Percentiles rank a stretch among this genome's conserved stretches.
Conservation (phyloP, 2,329 filamentous ascomycete species). For the Penicillium sp. region DNA sequence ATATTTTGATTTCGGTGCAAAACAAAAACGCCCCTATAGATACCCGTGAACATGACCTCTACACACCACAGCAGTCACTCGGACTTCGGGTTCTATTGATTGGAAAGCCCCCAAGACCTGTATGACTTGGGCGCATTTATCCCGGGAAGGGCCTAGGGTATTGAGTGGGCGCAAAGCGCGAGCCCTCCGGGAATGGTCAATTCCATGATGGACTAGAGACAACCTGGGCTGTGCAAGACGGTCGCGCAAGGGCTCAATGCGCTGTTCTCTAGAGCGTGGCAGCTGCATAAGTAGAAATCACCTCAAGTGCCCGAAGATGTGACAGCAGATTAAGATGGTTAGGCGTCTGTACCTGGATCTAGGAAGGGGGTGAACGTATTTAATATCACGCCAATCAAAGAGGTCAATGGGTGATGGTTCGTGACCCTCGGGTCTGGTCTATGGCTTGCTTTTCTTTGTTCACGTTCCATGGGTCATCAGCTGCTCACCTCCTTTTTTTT, state of each 20-base stretch:
- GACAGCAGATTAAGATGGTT: constrained; percentile 32
- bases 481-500: background rate
- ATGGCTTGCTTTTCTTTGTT: constrained; percentile 11
- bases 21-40: background rate
- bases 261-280: constrained; percentile 37
- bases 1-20: background rate
- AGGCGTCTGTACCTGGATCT: constrained; percentile 31
- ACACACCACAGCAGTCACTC: constrained; percentile 10
- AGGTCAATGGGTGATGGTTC: constrained; percentile 8
- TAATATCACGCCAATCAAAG: constrained; percentile 3
- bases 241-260: constrained; percentile 26
- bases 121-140: constrained; percentile 20
- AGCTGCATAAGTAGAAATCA: constrained; percentile 30
- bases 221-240: constrained; percentile 2
- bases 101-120: constrained; percentile 19
- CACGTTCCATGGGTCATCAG: constrained; percentile 9
- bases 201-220: constrained; percentile 13
- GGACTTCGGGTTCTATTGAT: constrained; percentile 21
- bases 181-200: constrained; percentile 13
- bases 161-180: constrained; percentile 10
- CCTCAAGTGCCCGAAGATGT: constrained; percentile 28
- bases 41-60: background rate
- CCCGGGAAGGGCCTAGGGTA: constrained; percentile 15
- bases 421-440: constrained; percentile 3
- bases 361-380: background rate